Evolutionary conservation across 257 asterid species (phyloP), one percentile per base, ranked within the genome.

Genomic region (Linaria vulgaris): DNA sequence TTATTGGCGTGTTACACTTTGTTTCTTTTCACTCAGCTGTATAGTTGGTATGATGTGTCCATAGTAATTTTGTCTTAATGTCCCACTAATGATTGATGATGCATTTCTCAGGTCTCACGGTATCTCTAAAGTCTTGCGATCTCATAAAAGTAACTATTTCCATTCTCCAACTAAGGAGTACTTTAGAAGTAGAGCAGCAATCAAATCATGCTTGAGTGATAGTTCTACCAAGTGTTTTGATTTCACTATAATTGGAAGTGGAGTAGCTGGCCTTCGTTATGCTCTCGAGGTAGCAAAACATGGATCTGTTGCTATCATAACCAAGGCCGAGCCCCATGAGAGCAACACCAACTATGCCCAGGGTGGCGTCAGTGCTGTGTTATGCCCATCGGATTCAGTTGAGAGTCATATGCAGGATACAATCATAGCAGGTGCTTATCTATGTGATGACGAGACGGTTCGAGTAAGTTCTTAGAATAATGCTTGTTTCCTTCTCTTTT

Each of bases 301-400:
- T 56, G 99, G 99, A 71, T 79, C 88, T 8, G 97, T 94, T 72
- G 95, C 97, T 6, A 86, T 94, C 45, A 85, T 94, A 73, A 94
- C 99, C 14, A 94, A 94, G 69, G 96, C 97, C 3, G 99, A 94
- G 79, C 96, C 97, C 34, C 99, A 94, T 37, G 97, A 90, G 76
- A 84, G 99, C 82, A 94, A 94, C 81, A 94, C 99, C 60, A 88
- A 94, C 68, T 94, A 94, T 76, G 99, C 99, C 43, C 99, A 94
- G 73, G 99, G 99, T 34, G 97, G 99, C 16, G 95, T 94, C 25
- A 94, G 99, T 81, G 99, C 97, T n/a, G 99, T 94, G 34, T 58
- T 94, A 68, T 84, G 97, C 72, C 97, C 97, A 66, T 78, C 77
- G 7, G 99, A 94, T 75, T 94, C 99, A 12, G 99, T 94, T 54